phyloP scores from a whole-genome alignment of 1,284 basidiomycete species.

The Tranzscheliella williamsii region DNA sequence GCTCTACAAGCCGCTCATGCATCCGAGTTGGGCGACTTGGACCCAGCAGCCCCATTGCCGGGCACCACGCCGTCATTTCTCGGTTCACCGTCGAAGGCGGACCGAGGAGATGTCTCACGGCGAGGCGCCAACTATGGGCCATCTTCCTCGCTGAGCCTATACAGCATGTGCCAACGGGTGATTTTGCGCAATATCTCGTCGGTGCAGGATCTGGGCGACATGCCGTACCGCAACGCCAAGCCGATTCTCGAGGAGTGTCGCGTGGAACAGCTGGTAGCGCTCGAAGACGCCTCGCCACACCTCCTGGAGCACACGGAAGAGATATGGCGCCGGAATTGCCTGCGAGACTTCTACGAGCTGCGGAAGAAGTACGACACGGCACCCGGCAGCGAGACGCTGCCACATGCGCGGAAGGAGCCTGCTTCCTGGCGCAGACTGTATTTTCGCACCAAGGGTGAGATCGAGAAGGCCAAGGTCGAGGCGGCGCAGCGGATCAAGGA shows the following conservation, averaged over 20 bases:
- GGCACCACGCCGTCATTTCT: background rate
- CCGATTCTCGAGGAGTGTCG: constrained; percentile 50
- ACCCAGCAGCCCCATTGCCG: constrained; percentile 16
- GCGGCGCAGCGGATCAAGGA: constrained; percentile 46
- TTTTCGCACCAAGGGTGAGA: constrained; percentile 37
- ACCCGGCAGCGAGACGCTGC: background rate
- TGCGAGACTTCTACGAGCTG: constrained; percentile 50
- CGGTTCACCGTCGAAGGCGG: too few species aligned
- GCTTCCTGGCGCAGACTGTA: constrained; percentile 45
- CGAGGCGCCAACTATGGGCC: too few species aligned
- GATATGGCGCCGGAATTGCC: constrained; percentile 51
- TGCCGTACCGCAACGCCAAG: constrained; percentile 49
- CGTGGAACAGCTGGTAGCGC: constrained; percentile 46
- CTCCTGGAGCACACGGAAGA: constrained; percentile 37
- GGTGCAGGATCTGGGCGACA: constrained; percentile 52
- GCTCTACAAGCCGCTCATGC: background rate
- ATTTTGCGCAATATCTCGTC: constrained; percentile 45
- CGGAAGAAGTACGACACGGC: constrained; percentile 25
- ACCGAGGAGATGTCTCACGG: too few species aligned
- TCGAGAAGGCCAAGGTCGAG: constrained; percentile 38
- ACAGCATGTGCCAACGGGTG: constrained; percentile 38
- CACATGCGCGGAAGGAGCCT: constrained; percentile 6
- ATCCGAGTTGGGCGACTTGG: constrained; percentile 2
- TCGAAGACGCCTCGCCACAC: constrained; percentile 52
- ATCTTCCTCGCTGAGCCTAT: constrained; percentile 8